phyloP scores from a whole-genome alignment of 1,284 basidiomycete genomes.

The Phaffia rhodozyma region DNA sequence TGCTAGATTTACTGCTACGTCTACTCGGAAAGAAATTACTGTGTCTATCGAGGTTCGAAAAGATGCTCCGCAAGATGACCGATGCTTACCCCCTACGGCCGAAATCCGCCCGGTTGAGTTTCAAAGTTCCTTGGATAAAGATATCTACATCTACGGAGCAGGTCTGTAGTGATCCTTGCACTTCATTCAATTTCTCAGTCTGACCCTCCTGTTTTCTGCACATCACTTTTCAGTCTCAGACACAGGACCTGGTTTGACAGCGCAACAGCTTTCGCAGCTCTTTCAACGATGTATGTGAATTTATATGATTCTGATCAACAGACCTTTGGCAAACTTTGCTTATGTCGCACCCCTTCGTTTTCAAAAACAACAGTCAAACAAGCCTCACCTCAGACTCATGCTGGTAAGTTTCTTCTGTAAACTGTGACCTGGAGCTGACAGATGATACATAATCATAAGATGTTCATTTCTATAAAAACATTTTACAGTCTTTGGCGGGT shows the following conservation, averaged over 20 bases:
- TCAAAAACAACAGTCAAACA: slow-evolving; percentile 22
- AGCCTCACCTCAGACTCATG: slow-evolving; percentile 11
- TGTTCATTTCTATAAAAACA: no score
- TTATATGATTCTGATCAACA: no score
- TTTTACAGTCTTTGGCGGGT: slow-evolving; percentile 29
- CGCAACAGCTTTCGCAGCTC: slow-evolving; percentile 28
- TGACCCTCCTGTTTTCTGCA: no score
- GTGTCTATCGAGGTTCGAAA: slow-evolving; percentile 29
- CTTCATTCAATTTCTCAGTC: no score
- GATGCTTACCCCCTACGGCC: slow-evolving; percentile 25
- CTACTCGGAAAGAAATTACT: slow-evolving; percentile 25
- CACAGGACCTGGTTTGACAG: slow-evolving; percentile 33
- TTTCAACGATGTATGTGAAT: slow-evolving; percentile 26
- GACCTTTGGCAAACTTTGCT: no score
- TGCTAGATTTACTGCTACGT: neutral
- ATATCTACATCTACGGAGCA: slow-evolving; percentile 4
- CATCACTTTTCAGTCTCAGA: slow-evolving; percentile 19
- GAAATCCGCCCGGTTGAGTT: slow-evolving; percentile 12
- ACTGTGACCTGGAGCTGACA: no score
- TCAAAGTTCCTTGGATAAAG: neutral
- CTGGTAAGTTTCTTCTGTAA: neutral
- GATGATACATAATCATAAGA: no score
- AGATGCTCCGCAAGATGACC: slow-evolving; percentile 23
- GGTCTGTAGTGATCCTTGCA: neutral
- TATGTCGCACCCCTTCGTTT: no score